Evolutionary conservation across 768 basidiomycete genomes (phyloP), one percentile per base, ranked within the genome.

Genomic region (Pleurotus pulmonarius): DNA sequence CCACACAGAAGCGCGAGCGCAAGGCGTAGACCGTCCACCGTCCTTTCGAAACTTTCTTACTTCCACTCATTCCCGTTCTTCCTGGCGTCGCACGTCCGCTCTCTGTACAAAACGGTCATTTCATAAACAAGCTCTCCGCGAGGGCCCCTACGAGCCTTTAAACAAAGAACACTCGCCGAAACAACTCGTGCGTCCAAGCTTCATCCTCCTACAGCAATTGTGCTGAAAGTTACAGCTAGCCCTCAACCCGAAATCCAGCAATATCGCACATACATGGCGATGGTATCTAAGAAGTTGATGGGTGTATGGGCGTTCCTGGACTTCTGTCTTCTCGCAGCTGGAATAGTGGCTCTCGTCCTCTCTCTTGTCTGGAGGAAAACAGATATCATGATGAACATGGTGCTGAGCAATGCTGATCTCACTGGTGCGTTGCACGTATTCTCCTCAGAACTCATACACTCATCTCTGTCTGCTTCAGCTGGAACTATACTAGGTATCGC

Each of bases 251-350:
- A 26, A 20, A 44, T 47, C 49, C 22, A 58, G 16, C 46, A 41
- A 57, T 60, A 40, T 59, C 48, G 24, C 58, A 41, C 59, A 62
- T 60, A 58, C 66, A 43, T 64, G 63, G 71, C 63, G 61, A 93
- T 92, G 92, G 79, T 86, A 64, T 90, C 91, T 60, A 85, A 76
- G 64, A 80, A 70, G 63, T 74, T 94, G 59, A 80, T 88, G 73
- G 81, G 78, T 48, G 77, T 82, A 58, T 95, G 91, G 88, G 81
- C 76, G 22, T 80, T 84, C 68, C 75, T 94, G 60, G 88, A 87
- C 72, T 57, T 87, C 54, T 77, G 76, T 59, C 80, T 95, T 47
- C 76, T 94, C 46, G 81, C 75, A n/a, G 85, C 88, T 11, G 92
- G 89, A 44, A 72, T 76, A 41, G 58, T 93, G 51, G 71, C 84